A percentile compares a stretch with the other conserved stretches of the same genome.
Conservation (phyloP, 257 asterid genomes). For the Plantago major region DNA sequence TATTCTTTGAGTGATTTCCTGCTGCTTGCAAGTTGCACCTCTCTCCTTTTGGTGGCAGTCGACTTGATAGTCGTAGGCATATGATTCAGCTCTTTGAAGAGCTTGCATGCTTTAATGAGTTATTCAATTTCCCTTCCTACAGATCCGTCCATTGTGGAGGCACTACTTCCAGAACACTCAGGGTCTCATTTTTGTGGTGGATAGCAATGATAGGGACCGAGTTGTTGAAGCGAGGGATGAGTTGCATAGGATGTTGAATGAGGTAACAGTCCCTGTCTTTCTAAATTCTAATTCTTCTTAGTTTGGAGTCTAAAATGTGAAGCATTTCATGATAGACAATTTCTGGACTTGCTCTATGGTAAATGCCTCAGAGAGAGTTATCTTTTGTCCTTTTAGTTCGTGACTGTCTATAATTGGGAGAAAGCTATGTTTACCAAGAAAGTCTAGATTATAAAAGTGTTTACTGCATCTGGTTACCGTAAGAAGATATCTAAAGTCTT, state of each 20-base stretch:
- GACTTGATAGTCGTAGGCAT: background rate
- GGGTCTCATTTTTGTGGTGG: conserved; percentile 87
- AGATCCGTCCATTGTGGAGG: conserved; percentile 98
- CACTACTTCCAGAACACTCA: conserved; percentile 94
- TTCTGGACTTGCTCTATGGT: too few species aligned
- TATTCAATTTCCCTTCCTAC: conserved; percentile 15
- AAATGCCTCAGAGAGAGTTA: too few species aligned
- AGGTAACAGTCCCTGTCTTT: conserved; percentile 36
- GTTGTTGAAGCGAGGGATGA: conserved; percentile 65
- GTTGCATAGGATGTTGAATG: conserved; percentile 87
- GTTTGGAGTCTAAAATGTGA: background rate
- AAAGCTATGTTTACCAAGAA: background rate
- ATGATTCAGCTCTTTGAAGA: background rate
- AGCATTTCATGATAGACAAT: background rate
- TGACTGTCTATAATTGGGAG: background rate
- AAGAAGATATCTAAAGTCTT: too few species aligned
- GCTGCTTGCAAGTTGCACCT: background rate
- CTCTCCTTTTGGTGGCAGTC: background rate
- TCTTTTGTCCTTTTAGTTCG: background rate
- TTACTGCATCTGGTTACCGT: too few species aligned
- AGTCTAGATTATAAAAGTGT: background rate
- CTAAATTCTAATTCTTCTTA: background rate
- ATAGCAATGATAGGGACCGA: conserved; percentile 66
- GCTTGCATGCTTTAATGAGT: conserved; percentile 10
- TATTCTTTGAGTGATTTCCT: background rate